Evolutionary conservation across 2,329 filamentous ascomycete species (phyloP).

Genomic region (Calonectria fujianensis): DNA sequence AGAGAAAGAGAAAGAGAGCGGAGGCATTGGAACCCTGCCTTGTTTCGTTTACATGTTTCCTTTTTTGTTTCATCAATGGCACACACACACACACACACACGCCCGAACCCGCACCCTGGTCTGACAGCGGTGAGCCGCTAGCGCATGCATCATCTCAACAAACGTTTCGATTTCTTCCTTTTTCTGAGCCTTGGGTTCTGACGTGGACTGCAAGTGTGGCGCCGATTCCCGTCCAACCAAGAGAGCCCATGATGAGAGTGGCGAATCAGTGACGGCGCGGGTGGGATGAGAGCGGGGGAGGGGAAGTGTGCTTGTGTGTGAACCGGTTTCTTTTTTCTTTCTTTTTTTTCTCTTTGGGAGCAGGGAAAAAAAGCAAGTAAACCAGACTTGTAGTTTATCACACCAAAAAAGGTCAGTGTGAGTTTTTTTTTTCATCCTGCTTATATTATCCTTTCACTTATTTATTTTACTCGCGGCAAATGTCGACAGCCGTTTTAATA

Average conservation of each 20-base stretch:
- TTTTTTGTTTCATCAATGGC: conserved; percentile 20
- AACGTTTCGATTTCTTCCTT: conserved; percentile 27
- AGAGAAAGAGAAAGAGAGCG: background rate
- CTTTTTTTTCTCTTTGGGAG: background rate
- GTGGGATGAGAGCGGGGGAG: conserved; percentile 27
- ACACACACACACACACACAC: background rate
- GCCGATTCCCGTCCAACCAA: conserved; percentile 42
- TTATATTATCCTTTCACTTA: background rate
- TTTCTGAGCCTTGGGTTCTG: conserved; percentile 26
- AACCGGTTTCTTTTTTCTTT: background rate
- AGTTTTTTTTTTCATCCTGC: background rate
- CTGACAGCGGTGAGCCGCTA: conserved; percentile 27
- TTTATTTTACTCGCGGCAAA: background rate
- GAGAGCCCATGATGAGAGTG: conserved; percentile 36
- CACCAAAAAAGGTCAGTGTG: background rate
- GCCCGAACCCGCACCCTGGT: background rate
- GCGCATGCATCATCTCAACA: conserved; percentile 25
- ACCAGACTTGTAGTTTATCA: conserved; percentile 1
- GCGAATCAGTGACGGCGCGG: conserved; percentile 4
- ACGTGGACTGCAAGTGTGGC: conserved; percentile 46
- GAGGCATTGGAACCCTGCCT: background rate
- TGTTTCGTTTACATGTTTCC: conserved; percentile 20
- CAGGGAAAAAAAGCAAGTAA: conserved; percentile 2
- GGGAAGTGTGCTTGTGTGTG: conserved; percentile 8
- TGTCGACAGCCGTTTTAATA: background rate